These are phyloP conservation scores for Tephrocybe rancida DNA, from an alignment of 768 basidiomycete genomes.

Conservation along the genomic window DNA sequence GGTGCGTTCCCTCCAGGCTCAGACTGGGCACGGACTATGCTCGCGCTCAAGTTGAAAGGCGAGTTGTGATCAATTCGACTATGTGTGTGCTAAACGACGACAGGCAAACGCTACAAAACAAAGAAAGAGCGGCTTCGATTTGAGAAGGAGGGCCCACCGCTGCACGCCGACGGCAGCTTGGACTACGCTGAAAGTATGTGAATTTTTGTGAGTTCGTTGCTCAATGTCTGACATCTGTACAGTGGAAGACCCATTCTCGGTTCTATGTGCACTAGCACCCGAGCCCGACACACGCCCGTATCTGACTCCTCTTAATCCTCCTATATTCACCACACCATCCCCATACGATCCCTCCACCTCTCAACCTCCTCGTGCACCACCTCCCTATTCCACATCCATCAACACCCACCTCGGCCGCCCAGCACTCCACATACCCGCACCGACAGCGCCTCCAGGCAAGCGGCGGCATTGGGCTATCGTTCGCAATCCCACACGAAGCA, in stretches of 20 bases:
- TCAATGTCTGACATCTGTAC: constrained; percentile 8
- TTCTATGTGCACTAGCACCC: constrained; percentile 64
- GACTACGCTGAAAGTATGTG: constrained; percentile 70
- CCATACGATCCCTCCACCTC: constrained; percentile 25
- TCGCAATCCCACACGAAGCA: constrained; percentile 53
- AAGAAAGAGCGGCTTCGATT: constrained; percentile 82
- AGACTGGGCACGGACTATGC: constrained; percentile 73
- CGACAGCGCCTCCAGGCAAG: constrained; percentile 25
- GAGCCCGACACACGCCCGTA: constrained; percentile 57
- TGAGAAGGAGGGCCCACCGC: constrained; percentile 76
- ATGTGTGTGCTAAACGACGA: not conserved
- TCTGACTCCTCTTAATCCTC: constrained; percentile 59
- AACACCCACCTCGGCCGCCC: constrained; percentile 15
- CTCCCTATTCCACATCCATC: constrained; percentile 18
- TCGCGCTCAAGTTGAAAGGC: constrained; percentile 79
- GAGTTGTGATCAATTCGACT: not conserved
- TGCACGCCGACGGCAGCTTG: constrained; percentile 74
- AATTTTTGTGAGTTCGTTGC: not conserved
- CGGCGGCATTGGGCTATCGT: constrained; percentile 65
- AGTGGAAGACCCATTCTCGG: constrained; percentile 83
- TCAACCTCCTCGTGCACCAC: constrained; percentile 22
- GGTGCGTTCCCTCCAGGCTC: constrained; percentile 72
- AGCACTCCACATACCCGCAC: constrained; percentile 25
- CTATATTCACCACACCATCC: constrained; percentile 21
- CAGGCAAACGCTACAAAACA: constrained; percentile 77